phyloP scores from a whole-genome alignment of 176 grass and related monocot species.

The Poa pratensis region DNA sequence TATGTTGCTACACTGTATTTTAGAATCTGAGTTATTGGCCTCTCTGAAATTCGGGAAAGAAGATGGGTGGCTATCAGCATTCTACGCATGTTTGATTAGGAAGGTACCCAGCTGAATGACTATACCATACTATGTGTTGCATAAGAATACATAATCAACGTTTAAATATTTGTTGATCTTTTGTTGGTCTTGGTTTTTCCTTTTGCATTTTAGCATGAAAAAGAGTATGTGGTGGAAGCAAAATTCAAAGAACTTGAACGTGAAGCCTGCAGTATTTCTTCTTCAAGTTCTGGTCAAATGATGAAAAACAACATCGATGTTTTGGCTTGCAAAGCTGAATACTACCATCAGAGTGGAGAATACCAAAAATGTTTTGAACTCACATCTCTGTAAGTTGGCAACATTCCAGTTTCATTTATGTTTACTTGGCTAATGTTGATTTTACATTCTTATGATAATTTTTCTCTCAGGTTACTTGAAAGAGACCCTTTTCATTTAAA shows the following conservation, averaged over 20 bases:
- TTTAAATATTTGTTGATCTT: slow-evolving; percentile 23
- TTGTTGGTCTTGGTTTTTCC: not conserved
- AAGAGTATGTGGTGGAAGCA: slow-evolving; percentile 80
- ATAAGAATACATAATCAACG: not conserved
- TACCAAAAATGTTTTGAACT: slow-evolving; percentile 96
- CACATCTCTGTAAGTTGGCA: slow-evolving; percentile 78
- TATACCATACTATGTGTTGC: slow-evolving; percentile 20
- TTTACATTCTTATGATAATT: slow-evolving; percentile 20
- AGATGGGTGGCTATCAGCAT: slow-evolving; percentile 81
- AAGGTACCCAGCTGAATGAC: slow-evolving; percentile 62
- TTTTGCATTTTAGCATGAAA: slow-evolving; percentile 74
- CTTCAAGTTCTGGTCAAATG: slow-evolving; percentile 65
- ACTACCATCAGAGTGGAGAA: slow-evolving; percentile 87
- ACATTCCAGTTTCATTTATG: slow-evolving; percentile 24
- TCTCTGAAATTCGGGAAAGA: slow-evolving; percentile 91
- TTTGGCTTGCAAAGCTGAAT: slow-evolving; percentile 92
- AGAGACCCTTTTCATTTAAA: slow-evolving; percentile 97
- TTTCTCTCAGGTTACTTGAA: slow-evolving; percentile 85
- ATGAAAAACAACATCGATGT: slow-evolving; percentile 87
- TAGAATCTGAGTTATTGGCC: slow-evolving; percentile 86
- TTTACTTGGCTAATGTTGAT: slow-evolving; percentile 26
- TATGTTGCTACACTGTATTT: slow-evolving; percentile 24
- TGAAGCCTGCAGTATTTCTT: slow-evolving; percentile 61
- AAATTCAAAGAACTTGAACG: slow-evolving; percentile 94
- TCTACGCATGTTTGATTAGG: slow-evolving; percentile 90